phyloP scores from a whole-genome alignment of 1,139 yeast species.

The Suhomyces bokatorum region DNA sequence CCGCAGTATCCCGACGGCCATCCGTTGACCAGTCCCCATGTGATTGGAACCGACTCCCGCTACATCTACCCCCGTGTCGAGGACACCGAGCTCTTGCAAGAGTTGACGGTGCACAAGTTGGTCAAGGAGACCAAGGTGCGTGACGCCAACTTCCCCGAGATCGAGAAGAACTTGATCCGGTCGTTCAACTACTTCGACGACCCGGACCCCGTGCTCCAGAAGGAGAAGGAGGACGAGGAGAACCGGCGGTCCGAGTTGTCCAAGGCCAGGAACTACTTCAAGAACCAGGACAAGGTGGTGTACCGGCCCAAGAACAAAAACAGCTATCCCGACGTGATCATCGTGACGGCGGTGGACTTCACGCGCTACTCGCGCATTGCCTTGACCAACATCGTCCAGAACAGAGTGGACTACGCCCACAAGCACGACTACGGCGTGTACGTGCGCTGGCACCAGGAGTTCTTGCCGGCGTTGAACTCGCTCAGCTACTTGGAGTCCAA shows the following conservation, averaged over 20 bases:
- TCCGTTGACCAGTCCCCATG: slow-evolving; percentile 34
- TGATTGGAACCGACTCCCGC: slow-evolving; percentile 47
- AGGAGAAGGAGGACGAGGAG: slow-evolving; percentile 41
- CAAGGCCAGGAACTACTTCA: slow-evolving; percentile 56
- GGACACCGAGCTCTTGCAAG: slow-evolving; percentile 59
- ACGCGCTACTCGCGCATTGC: slow-evolving; percentile 62
- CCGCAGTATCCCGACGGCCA: slow-evolving; percentile 34
- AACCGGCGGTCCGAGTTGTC: slow-evolving; percentile 38
- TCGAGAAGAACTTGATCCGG: slow-evolving; percentile 32
- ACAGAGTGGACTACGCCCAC: slow-evolving; percentile 80
- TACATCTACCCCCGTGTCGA: slow-evolving; percentile 69
- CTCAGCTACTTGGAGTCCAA: slow-evolving; percentile 34
- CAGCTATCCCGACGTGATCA: slow-evolving; percentile 64
- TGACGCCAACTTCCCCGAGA: slow-evolving; percentile 38
- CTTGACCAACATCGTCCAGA: slow-evolving; percentile 68
- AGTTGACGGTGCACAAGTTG: slow-evolving; percentile 52
- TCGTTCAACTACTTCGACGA: slow-evolving; percentile 52
- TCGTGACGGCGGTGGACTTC: slow-evolving; percentile 82
- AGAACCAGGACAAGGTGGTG: slow-evolving; percentile 64
- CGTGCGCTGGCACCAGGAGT: slow-evolving; percentile 82
- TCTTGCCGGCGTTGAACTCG: slow-evolving; percentile 56
- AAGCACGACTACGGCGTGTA: slow-evolving; percentile 74
- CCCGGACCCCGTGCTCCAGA: slow-evolving; percentile 39
- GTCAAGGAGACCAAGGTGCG: slow-evolving; percentile 46
- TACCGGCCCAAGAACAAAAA: slow-evolving; percentile 42